phyloP scores from a whole-genome alignment of 306 rosid species.

The Cucumis cinereus region DNA sequence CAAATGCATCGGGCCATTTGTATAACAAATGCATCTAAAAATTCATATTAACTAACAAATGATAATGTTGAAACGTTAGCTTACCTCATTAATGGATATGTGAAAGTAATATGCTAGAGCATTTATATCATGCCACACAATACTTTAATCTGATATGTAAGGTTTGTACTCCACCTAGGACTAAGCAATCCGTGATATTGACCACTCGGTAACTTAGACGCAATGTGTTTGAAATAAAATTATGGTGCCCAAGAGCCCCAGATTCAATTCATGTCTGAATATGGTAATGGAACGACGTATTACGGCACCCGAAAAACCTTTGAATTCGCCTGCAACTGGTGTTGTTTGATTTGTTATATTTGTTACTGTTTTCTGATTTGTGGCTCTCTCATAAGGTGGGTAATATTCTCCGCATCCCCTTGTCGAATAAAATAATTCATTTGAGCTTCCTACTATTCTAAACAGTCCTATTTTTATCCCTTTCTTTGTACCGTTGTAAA shows the following conservation, averaged over 20 bases:
- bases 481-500: too few species aligned
- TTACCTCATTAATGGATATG: not conserved
- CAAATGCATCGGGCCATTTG: not conserved
- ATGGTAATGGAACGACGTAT: too few species aligned
- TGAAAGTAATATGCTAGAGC: not conserved
- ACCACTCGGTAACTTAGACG: not conserved
- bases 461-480: not conserved
- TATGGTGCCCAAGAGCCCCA: not conserved
- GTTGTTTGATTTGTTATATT: not conserved
- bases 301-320: too few species aligned
- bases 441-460: not conserved
- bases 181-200: not conserved
- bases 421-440: not conserved
- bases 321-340: not conserved
- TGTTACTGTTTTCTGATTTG: not conserved
- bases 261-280: not conserved
- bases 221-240: not conserved
- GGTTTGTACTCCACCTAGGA: not conserved
- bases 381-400: not conserved
- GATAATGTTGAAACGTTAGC: not conserved
- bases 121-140: not conserved
- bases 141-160: not conserved
- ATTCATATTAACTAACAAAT: not conserved
- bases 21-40: not conserved
- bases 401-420: not conserved